phyloP scores from a whole-genome alignment of 129 eudicot genomes.

The Flaveria ramosissima region DNA sequence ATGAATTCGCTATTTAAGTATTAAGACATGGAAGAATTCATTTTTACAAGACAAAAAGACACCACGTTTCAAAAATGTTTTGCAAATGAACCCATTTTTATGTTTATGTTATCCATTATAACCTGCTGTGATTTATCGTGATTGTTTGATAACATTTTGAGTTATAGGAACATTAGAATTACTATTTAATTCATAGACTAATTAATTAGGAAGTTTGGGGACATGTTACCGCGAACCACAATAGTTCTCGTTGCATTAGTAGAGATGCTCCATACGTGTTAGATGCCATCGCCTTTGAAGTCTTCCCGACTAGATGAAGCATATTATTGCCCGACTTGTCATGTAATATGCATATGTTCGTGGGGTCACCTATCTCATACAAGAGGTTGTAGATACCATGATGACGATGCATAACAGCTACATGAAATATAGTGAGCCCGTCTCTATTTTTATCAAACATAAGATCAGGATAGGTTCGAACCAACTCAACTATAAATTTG shows the following conservation, averaged over 20 bases:
- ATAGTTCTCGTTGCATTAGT: slow-evolving; percentile 41
- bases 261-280: slow-evolving; percentile 35
- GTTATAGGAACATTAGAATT: too few relatives aligned
- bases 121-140: too few relatives aligned
- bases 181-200: too few relatives aligned
- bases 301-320: slow-evolving; percentile 43
- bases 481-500: slow-evolving; percentile 19
- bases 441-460: slow-evolving; percentile 23
- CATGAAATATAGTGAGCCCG: slow-evolving; percentile 29
- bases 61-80: too few relatives aligned
- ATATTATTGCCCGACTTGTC: not conserved
- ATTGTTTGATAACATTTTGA: too few relatives aligned
- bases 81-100: too few relatives aligned
- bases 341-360: too few relatives aligned
- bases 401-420: slow-evolving; percentile 34
- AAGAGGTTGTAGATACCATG: slow-evolving; percentile 33
- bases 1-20: too few relatives aligned
- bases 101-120: too few relatives aligned
- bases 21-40: too few relatives aligned
- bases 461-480: slow-evolving; percentile 28
- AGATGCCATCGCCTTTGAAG: slow-evolving; percentile 24
- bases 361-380: slow-evolving; percentile 12
- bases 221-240: slow-evolving; percentile 43
- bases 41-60: too few relatives aligned
- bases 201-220: too few relatives aligned